Base-by-base conservation (phyloP, 768 basidiomycete genomes). In the Amanita thiersii region DNA sequence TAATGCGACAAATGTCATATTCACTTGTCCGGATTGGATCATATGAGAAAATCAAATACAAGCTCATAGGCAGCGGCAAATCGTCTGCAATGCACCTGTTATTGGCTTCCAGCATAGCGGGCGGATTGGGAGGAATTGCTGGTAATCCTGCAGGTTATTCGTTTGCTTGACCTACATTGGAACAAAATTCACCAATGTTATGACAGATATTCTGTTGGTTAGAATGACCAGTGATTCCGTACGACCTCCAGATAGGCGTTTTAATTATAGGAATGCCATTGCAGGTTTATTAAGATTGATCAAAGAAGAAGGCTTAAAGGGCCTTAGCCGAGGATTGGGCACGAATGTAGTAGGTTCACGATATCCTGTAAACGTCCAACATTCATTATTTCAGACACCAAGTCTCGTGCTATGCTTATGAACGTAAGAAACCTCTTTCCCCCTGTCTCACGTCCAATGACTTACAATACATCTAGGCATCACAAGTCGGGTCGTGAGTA, bases 1-100 rank as follows among this genome's bases (percentile, higher is more conserved):
- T 90, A 17, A 68, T 91, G 58, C 75, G 90, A 39, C 90, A 93
- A 62, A 90, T 92, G 88, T 81, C 87, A 7, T 93, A 93, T 54
- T 87, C 87, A 0, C 75, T 92, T 34, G 86, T 89, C 40, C 79
- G 90, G 23, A 63, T 92, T 21, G 89, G 89, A 17, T 75, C 69
- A 15, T 91, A 92, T 54, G 90, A 93, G 53, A 75, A 78, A 39
- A 69, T 86, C 56, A 89, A 89, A 53, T 60, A 64, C 14, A 62
- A 62, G 10, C 55, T 87, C 36, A 70, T 76, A 9, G 56, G 57
- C 47, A 58, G 69, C 23, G 70, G 75, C 2, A 67, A 64, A 8
- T 68, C 78, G n/a, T 75, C 76, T 5, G 61, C 75, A 0, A 51
- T 62, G n/a, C 63, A 69, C 21, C 66, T 86, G 19, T 65, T 87